Evolutionary conservation across 129 eudicot genomes (phyloP).

Genomic region (Ambrosia trifida): DNA sequence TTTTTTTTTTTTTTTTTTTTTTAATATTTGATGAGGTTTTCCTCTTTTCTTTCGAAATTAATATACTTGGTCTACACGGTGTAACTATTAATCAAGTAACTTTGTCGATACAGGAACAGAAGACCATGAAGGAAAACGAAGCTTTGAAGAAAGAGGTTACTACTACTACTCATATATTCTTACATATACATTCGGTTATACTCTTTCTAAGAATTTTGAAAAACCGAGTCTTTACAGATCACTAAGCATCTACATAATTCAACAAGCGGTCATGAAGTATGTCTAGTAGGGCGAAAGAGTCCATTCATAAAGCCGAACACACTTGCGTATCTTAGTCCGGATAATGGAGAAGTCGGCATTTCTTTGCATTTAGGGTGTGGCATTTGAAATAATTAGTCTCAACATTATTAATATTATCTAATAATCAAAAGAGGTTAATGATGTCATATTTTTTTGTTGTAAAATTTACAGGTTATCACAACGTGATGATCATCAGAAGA

Average conservation of each 20-base stretch:
- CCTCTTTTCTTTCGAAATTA: background rate
- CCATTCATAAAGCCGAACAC: constrained; percentile 41
- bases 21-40: background rate
- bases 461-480: constrained; percentile 44
- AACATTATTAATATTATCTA: background rate
- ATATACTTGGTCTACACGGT: background rate
- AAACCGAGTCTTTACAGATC: constrained; percentile 39
- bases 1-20: background rate
- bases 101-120: constrained; percentile 50
- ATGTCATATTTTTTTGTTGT: background rate
- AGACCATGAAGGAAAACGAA: constrained; percentile 57
- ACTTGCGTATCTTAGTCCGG: constrained; percentile 34
- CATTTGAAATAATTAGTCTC: background rate
- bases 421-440: background rate
- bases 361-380: constrained; percentile 73
- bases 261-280: constrained; percentile 31
- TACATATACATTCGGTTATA: background rate
- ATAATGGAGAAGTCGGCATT: constrained; percentile 54
- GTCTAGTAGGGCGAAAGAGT: constrained; percentile 33
- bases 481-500: constrained; percentile 40
- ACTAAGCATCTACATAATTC: constrained; percentile 45
- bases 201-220: background rate
- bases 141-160: constrained; percentile 67
- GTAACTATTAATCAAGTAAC: background rate
- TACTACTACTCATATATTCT: background rate